Conservation (phyloP, 2,329 filamentous ascomycete genomes). For the Fusarium duplospermum region DNA sequence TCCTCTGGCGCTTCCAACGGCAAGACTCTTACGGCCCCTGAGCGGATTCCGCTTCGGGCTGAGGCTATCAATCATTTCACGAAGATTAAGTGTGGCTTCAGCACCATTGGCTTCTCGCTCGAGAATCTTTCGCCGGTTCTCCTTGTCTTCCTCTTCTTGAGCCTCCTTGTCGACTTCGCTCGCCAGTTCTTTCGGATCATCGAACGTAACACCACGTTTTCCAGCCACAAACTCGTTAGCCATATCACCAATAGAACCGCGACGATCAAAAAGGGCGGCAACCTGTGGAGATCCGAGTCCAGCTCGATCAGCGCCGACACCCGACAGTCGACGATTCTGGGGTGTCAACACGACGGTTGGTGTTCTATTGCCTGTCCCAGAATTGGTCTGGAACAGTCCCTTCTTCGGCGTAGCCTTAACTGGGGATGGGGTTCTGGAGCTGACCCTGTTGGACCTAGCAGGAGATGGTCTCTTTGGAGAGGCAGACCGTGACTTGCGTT, state of each 20-base stretch:
- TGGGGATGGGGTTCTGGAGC: constrained; percentile 40
- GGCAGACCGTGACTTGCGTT: constrained; percentile 27
- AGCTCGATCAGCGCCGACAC: constrained; percentile 75
- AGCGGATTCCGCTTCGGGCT: constrained; percentile 79
- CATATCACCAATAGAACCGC: constrained; percentile 77
- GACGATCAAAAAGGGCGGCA: constrained; percentile 75
- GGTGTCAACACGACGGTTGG: constrained; percentile 71
- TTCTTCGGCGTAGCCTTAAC: constrained; percentile 42
- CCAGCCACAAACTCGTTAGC: constrained; percentile 72
- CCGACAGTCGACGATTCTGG: constrained; percentile 67
- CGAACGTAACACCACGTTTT: constrained; percentile 67
- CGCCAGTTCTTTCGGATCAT: constrained; percentile 72
- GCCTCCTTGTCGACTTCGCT: constrained; percentile 71
- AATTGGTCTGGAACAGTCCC: constrained; percentile 65
- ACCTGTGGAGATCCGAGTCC: constrained; percentile 82
- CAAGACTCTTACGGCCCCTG: constrained; percentile 79
- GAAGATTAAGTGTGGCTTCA: constrained; percentile 75
- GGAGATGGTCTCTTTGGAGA: constrained; percentile 35
- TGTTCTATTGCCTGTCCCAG: constrained; percentile 66
- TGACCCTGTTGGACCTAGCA: constrained; percentile 17
- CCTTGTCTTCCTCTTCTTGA: constrained; percentile 69
- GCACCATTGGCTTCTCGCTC: constrained; percentile 60
- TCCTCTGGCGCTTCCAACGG: constrained; percentile 79
- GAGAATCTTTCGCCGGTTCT: constrained; percentile 67
- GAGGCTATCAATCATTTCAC: constrained; percentile 81